Base-by-base conservation (phyloP, 495 filamentous ascomycete genomes). In the Physcia stellaris region DNA sequence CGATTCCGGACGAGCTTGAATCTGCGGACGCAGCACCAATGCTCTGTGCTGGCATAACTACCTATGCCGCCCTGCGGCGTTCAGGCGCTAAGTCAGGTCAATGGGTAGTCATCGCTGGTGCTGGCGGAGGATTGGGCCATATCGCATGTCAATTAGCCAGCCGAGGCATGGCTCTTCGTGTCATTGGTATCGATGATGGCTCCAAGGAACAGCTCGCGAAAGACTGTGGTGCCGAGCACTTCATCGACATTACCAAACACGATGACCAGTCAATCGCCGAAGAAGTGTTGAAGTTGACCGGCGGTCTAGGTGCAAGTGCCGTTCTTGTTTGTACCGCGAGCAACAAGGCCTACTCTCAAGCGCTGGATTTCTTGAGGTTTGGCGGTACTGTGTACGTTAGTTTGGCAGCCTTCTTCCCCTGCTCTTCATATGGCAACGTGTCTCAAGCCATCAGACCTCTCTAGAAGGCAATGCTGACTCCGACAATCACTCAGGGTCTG, bases 111-210 rank as follows among this genome's bases (percentile, higher is more conserved):
- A 71, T 85, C 45, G 66, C 73, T 20, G 78, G 77, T 20, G 75
- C 77, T 0, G 78, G 79, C 27, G 78, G 77, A 24, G 77, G 78
- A 3, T 62, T 81, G 2, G 78, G 77, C 39, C 40, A 40, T 28
- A 37, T 33, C 11, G 33, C 38, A n/a, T 35, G 39, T 16, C 38
- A 82, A 42, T 63, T 83, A 18, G 78, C 73, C 7, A 57, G 57
- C 28, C 54, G 59, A 1, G 79, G 70, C 3, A 81, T 84, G 70
- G 74, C 68, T 2, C 54, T 75, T 13, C 68, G 80, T 15, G 74
- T 83, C 20, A 76, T 84, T 39, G 77, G 75, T 18, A 70, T 84
- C 51, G 80, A 84, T 55, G 60, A 68, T 47, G 70, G 73, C 33
- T 65, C 61, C 38, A 83, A 83, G 50, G 66, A 71, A 41, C 56